Percentiles rank a stretch among this genome's conserved stretches.
Conservation (phyloP, 495 filamentous ascomycete species). For the Chaetomium fimeti region DNA sequence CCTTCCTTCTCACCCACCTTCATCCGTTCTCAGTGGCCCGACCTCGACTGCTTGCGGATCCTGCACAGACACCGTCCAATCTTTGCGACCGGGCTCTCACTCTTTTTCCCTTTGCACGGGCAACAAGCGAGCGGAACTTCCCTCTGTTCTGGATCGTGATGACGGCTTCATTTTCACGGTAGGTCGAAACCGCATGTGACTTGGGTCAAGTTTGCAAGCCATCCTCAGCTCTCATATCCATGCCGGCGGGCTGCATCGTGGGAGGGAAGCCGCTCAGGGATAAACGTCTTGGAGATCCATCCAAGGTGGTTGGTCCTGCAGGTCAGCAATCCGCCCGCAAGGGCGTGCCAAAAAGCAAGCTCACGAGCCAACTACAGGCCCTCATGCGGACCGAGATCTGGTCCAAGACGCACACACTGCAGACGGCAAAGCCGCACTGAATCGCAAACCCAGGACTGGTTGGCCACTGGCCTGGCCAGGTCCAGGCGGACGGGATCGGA, state of each 20-base stretch:
- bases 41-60: too few relatives aligned
- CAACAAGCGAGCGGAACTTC: not conserved
- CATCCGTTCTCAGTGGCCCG: not conserved
- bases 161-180: not conserved
- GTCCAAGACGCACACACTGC: slow-evolving; percentile 23
- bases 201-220: not conserved
- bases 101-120: not conserved
- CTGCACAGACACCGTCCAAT: too few relatives aligned
- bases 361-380: slow-evolving; percentile 28
- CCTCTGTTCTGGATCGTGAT: not conserved
- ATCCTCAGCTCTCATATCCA: not conserved
- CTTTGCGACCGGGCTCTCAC: too few relatives aligned
- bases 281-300: slow-evolving; percentile 1
- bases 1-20: not conserved
- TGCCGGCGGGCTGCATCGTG: slow-evolving; percentile 27
- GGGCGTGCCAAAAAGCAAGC: slow-evolving; percentile 24
- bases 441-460: slow-evolving; percentile 17
- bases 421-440: slow-evolving; percentile 19
- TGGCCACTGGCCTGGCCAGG: slow-evolving; percentile 3
- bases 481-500: slow-evolving; percentile 23
- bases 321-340: slow-evolving; percentile 32
- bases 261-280: slow-evolving; percentile 18
- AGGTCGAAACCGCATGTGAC: too few relatives aligned
- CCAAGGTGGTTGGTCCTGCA: slow-evolving; percentile 31
- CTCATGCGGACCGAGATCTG: slow-evolving; percentile 27